Evolutionary conservation across 352 stramenopile species (phyloP).

Genomic region (Globisporangium sylvaticum): DNA sequence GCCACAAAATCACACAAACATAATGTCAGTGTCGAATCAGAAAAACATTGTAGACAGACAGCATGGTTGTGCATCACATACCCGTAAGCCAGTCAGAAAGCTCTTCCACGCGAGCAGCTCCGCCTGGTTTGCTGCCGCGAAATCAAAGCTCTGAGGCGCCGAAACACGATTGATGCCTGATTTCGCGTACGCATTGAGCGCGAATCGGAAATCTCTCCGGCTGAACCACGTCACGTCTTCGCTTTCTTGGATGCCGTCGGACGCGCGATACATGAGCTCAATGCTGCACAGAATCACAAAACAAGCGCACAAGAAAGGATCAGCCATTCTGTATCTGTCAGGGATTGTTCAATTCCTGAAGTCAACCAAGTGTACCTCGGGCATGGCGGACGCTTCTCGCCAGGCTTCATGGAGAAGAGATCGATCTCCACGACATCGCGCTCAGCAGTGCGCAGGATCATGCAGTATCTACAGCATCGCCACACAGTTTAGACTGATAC

Average conservation of each 20-base stretch:
- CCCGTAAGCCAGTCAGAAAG: slow-evolving; percentile 56
- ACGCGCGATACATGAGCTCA: slow-evolving; percentile 62
- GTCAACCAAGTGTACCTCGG: slow-evolving; percentile 31
- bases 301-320: neutral
- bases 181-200: slow-evolving; percentile 58
- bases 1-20: neutral
- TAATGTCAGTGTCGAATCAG: neutral
- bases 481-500: neutral
- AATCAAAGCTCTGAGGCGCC: slow-evolving; percentile 57
- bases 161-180: slow-evolving; percentile 55
- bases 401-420: slow-evolving; percentile 72
- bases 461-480: slow-evolving; percentile 48
- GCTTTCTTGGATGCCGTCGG: slow-evolving; percentile 55
- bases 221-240: slow-evolving; percentile 62
- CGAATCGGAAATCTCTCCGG: slow-evolving; percentile 62
- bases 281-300: slow-evolving; percentile 10
- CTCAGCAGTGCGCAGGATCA: slow-evolving; percentile 60
- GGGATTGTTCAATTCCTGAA: neutral
- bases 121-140: slow-evolving; percentile 49
- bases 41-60: neutral
- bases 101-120: slow-evolving; percentile 71
- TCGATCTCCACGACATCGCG: slow-evolving; percentile 70
- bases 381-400: slow-evolving; percentile 63
- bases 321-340: neutral
- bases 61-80: slow-evolving; percentile 13